Base-by-base conservation (phyloP, 345 rosid species). In the Rhodamnia rubescens region DNA sequence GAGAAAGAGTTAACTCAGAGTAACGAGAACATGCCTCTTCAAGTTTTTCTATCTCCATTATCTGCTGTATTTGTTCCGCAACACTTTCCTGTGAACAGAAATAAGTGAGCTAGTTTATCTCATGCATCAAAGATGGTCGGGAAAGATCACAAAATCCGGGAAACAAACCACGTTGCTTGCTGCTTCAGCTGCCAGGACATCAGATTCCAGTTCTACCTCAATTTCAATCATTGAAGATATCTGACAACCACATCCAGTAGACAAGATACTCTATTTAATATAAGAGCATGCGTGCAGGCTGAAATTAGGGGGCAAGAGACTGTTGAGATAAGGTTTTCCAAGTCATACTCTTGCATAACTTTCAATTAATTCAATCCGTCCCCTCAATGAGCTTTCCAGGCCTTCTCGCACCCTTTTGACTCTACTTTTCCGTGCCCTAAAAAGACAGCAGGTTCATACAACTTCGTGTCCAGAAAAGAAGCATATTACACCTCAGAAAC, bases 151-250 rank as follows among this genome's bases (percentile, higher is more conserved):
- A 80, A 82, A 22, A 83, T 83, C 54, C 14, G n/a, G 50, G 20
- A 51, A 40, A 90, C 98, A 56, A 52, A 97, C 99, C 85, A 91
- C 89, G 89, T 90, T 92, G 95, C 92, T 89, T 52, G 88, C 96
- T 88, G 96, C 93, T 90, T 97, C 98, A 10, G 98, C 99, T 88
- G 98, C 98, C 87, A 97, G 94, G 90, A 97, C 99, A 88, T 96
- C 96, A 29, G 90, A 92, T 90, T 95, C 98, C 98, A 97, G 91
- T 90, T 96, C 98, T 82, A 97, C 95, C 89, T 97, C 98, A 49
- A 97, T 95, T 92, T 96, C 98, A 87, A 97, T 96, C 98, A 97
- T 97, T n/a, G 96, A 97, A 85, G 98, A 93, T 87, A 96, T 95
- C 99, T 97, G 91, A 47, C 85, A 53, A 80, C 26, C 56, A n/a